Percentiles rank a stretch among this genome's conserved stretches.
Conservation (phyloP, 2,329 filamentous ascomycete genomes). For the Diplodia sapinea region DNA sequence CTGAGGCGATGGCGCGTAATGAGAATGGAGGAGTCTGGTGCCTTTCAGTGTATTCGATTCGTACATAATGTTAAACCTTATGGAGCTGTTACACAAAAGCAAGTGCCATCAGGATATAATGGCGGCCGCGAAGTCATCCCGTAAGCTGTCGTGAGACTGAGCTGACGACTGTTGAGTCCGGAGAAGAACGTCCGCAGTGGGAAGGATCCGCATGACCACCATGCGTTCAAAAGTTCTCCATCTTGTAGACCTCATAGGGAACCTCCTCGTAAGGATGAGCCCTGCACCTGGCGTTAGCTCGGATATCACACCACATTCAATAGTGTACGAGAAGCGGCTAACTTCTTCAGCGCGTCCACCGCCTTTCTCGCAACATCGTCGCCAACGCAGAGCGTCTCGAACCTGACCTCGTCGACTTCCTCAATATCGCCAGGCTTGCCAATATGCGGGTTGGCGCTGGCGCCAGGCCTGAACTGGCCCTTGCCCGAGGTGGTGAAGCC, state of each 20-base stretch:
- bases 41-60: neutral
- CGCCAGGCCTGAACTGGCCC: slow-evolving; percentile 70
- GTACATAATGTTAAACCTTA: neutral
- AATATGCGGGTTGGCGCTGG: slow-evolving; percentile 66
- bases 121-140: neutral
- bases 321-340: slow-evolving; percentile 39
- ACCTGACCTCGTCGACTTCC: slow-evolving; percentile 63
- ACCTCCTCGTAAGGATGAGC: slow-evolving; percentile 55
- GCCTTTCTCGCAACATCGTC: slow-evolving; percentile 62
- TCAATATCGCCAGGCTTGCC: slow-evolving; percentile 65
- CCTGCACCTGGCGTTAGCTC: slow-evolving; percentile 37
- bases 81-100: neutral
- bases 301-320: slow-evolving; percentile 15
- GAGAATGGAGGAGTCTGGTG: neutral
- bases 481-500: slow-evolving; percentile 57
- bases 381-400: slow-evolving; percentile 68
- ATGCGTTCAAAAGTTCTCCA: slow-evolving; percentile 50
- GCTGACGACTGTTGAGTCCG: neutral
- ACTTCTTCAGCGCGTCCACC: slow-evolving; percentile 70
- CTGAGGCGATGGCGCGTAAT: neutral
- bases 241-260: slow-evolving; percentile 54
- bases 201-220: neutral
- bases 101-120: neutral
- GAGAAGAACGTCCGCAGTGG: no score
- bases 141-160: neutral